Evolutionary conservation across 306 rosid genomes (phyloP), one percentile per base, ranked within the genome.

Genomic region (Chamaecrista fasciculata): DNA sequence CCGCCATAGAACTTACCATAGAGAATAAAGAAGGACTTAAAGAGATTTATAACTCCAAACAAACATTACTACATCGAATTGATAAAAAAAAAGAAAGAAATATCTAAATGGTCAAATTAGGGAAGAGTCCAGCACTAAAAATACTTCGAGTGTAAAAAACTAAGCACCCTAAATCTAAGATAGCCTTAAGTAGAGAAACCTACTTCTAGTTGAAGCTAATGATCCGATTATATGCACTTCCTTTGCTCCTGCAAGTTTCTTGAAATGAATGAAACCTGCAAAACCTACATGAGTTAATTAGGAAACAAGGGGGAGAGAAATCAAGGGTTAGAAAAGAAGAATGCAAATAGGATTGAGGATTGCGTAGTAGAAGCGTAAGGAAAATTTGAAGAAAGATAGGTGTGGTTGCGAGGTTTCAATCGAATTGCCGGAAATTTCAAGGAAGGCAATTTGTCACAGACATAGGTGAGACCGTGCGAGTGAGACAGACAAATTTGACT

Each of bases 1-100:
- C 29, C 23, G 91, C 91, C 88, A 85, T 77, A 57, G 69, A 76
- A 76, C 63, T 64, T 69, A 65, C 33, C 48, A 53, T 26, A 62
- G 58, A 61, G 12, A 68, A 50, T 31, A 49, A 59, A 69, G 66
- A 70, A 75, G 24, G 26, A 40, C 8, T 50, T 50, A 76, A 63
- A 36, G 50, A 77, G 63, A 52, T 59, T 39, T 11, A 76, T 67
- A 62, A 34, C 26, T 44, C 34, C 61, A 53, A 71, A 46, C 55
- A 67, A 73, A 72, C 82, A 81, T 68, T 39, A 34, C 48, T 25
- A 78, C 72, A 67, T 2, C 56, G 58, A 36, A 72, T 66, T 60
- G 29, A 85, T 21, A 37, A 40, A 19, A 64, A 23, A 24, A 21
- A 33, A 5, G 4, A 23, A 24, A 21, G 6, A 5, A 4, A 29